Conservation (phyloP, 2,329 filamentous ascomycete species). For the Fusarium siculi region DNA sequence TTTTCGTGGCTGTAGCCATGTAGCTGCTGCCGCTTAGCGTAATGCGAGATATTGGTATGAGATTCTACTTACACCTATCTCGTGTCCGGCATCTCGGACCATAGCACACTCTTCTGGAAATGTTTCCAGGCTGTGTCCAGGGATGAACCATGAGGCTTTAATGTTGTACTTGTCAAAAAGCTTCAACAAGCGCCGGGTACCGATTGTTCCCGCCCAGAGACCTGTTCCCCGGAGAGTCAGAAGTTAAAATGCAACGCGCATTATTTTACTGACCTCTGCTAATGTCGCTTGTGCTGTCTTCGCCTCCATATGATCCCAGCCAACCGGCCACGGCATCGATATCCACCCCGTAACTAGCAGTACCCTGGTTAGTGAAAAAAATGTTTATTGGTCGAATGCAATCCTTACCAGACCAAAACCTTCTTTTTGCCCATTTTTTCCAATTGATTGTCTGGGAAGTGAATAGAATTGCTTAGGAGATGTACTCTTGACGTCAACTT, state of each 20-base stretch:
- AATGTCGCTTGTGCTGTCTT: slow-evolving; percentile 80
- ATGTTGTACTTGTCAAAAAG: slow-evolving; percentile 78
- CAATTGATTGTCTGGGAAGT: neutral
- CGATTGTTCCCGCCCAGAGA: slow-evolving; percentile 67
- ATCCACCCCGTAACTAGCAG: slow-evolving; percentile 72
- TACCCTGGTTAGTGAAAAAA: slow-evolving; percentile 41
- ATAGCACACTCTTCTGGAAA: slow-evolving; percentile 59
- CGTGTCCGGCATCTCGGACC: slow-evolving; percentile 60
- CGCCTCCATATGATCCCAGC: slow-evolving; percentile 79
- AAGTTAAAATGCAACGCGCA: rapidly evolving
- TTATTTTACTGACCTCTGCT: slow-evolving; percentile 63
- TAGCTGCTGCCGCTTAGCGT: slow-evolving; percentile 42
- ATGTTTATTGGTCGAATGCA: neutral
- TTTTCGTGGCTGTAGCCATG: slow-evolving; percentile 83
- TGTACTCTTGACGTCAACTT: neutral
- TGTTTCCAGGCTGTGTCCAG: slow-evolving; percentile 61
- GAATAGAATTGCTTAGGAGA: neutral
- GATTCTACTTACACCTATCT: slow-evolving; percentile 60
- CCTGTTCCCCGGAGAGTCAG: neutral
- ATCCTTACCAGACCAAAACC: slow-evolving; percentile 7
- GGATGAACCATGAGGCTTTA: slow-evolving; percentile 68
- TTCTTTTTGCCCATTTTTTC: slow-evolving; percentile 1
- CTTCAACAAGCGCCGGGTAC: slow-evolving; percentile 73
- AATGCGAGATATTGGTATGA: slow-evolving; percentile 50
- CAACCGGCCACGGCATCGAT: slow-evolving; percentile 82